Conservation (phyloP, 495 filamentous ascomycete species). For the Daldinia concentrica region DNA sequence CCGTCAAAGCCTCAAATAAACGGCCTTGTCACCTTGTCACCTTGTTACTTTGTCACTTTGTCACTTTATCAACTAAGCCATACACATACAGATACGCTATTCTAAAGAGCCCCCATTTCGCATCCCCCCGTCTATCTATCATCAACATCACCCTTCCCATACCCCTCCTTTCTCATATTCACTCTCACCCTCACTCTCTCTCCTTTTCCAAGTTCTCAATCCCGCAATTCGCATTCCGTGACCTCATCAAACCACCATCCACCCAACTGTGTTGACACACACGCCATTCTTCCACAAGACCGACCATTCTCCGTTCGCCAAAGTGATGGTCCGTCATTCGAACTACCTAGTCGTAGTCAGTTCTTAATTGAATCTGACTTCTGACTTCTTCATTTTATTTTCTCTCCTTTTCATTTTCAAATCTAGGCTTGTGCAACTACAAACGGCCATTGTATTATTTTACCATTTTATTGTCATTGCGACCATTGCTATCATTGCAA, state of each 20-base stretch:
- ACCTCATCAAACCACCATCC: constrained; percentile 40
- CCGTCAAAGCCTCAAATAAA: constrained; percentile 34
- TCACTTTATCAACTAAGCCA: constrained; percentile 3
- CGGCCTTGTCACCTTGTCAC: not conserved
- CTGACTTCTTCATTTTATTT: not conserved
- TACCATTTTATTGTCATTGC: constrained; percentile 8
- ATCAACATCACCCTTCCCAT: constrained; percentile 10
- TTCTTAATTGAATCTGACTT: constrained; percentile 50
- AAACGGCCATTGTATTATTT: constrained; percentile 40
- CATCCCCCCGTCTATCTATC: constrained; percentile 27
- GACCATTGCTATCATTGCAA: constrained; percentile 4
- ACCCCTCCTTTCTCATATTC: not conserved
- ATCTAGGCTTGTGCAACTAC: constrained; percentile 8
- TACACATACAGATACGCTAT: no score
- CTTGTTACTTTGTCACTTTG: not conserved
- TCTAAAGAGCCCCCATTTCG: constrained; percentile 6
- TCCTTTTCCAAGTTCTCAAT: constrained; percentile 28
- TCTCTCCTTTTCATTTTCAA: constrained; percentile 16
- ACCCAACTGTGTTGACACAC: constrained; percentile 12
- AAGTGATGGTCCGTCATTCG: constrained; percentile 28
- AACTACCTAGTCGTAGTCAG: constrained; percentile 29
- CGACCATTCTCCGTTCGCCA: constrained; percentile 26
- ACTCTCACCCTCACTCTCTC: constrained; percentile 17
- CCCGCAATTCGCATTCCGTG: constrained; percentile 35
- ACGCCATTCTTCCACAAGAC: constrained; percentile 38